These are phyloP conservation scores for Lactarius psammicola DNA, from an alignment of 768 basidiomycete genomes.

Conservation along the genomic window DNA sequence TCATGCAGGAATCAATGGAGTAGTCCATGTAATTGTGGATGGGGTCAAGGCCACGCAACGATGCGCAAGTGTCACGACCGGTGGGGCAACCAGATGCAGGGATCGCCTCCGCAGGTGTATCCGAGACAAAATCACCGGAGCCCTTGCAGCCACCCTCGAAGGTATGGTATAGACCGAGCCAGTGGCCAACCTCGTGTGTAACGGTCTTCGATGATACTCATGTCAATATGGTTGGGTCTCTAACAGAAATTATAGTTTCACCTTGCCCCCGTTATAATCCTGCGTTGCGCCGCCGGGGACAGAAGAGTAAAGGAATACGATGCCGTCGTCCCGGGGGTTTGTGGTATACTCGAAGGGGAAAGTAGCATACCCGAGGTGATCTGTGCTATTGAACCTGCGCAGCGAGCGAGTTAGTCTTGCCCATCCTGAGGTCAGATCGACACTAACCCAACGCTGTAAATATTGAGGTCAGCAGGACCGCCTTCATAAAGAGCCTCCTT, in stretches of 20 bases:
- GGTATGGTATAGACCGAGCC: constrained; percentile 58
- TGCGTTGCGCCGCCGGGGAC: constrained; percentile 43
- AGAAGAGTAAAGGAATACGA: constrained; percentile 39
- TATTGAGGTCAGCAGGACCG: constrained; percentile 42
- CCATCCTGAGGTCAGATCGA: constrained; percentile 16
- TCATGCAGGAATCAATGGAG: constrained; percentile 51
- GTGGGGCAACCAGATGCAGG: constrained; percentile 41
- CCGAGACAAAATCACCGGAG: constrained; percentile 45
- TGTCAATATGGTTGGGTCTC: neutral
- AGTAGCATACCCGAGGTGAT: constrained; percentile 54
- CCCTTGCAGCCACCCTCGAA: constrained; percentile 51
- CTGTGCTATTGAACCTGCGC: constrained; percentile 41
- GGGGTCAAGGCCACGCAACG: constrained; percentile 40
- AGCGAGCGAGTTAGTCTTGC: neutral
- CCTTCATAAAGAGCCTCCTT: constrained; percentile 47
- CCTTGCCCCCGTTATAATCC: constrained; percentile 41
- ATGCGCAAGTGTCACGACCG: constrained; percentile 34
- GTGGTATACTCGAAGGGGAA: constrained; percentile 46
- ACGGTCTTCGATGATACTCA: constrained; percentile 37
- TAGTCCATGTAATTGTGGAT: constrained; percentile 58
- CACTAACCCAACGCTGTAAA: constrained; percentile 50
- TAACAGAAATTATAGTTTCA: constrained; percentile 2
- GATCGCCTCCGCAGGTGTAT: constrained; percentile 50
- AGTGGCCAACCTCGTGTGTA: constrained; percentile 59
- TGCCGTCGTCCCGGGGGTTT: constrained; percentile 48